These are phyloP conservation scores for Colletotrichum graminicola DNA, from an alignment of 2,329 filamentous ascomycete genomes.

Conservation along the genomic window DNA sequence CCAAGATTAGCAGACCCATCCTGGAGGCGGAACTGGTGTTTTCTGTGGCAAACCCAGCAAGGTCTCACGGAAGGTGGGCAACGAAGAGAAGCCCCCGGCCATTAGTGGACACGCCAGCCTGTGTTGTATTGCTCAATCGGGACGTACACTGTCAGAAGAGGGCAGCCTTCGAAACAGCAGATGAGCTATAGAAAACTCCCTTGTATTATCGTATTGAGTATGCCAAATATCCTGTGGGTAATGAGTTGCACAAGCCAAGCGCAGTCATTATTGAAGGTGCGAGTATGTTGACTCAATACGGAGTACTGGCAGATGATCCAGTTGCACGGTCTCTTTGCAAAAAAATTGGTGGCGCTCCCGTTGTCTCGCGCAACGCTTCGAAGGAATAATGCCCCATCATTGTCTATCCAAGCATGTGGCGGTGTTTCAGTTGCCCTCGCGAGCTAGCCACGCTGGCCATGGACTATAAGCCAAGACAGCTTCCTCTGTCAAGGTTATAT, in stretches of 20 bases:
- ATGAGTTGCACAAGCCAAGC: not conserved
- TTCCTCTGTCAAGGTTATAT: not conserved
- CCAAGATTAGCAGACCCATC: constrained; percentile 14
- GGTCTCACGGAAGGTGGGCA: not conserved
- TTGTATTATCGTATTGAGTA: too few species aligned
- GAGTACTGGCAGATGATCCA: too few species aligned
- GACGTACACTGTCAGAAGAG: not conserved
- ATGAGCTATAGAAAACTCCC: not conserved
- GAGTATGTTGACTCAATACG: not conserved
- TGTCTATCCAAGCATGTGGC: not conserved
- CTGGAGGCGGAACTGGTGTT: not conserved
- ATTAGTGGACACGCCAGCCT: not conserved
- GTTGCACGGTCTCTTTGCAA: not conserved
- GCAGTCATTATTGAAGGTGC: not conserved
- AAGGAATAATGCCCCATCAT: not conserved
- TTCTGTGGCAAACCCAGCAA: not conserved
- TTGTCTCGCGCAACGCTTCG: not conserved
- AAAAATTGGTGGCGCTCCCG: not conserved
- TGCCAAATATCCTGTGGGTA: not conserved
- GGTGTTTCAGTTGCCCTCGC: not conserved
- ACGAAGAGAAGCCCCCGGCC: not conserved
- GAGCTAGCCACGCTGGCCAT: not conserved
- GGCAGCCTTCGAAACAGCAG: not conserved
- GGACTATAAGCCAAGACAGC: not conserved
- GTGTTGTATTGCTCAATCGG: not conserved